Conservation (phyloP, 192 early-diverging fungal genomes). For the Umbelopsis vinacea region DNA sequence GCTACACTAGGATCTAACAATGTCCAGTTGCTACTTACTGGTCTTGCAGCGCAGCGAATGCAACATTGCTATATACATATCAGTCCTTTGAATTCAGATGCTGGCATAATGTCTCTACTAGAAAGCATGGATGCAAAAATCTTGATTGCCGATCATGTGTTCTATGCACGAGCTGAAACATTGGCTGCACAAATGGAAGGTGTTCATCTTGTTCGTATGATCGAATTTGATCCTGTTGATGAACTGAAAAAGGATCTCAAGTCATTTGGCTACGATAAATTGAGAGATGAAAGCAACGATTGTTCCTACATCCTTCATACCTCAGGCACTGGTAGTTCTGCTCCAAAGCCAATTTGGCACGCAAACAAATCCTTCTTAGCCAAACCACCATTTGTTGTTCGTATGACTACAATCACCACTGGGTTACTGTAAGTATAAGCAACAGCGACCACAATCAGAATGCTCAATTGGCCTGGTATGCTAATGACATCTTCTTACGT, state of each 20-base stretch:
- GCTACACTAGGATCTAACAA: constrained; percentile 8
- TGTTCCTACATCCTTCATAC: background rate
- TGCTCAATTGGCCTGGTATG: background rate
- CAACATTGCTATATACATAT: background rate
- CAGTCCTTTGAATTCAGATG: background rate
- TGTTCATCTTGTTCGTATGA: background rate
- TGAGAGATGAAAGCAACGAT: background rate
- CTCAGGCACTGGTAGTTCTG: constrained; percentile 1
- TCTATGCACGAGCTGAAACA: background rate
- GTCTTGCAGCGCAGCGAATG: constrained; percentile 1
- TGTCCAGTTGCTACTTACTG: background rate
- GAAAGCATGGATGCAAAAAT: background rate
- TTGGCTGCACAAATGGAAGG: background rate
- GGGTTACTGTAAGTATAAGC: background rate
- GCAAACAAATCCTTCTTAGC: background rate
- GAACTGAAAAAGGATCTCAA: constrained; percentile 3
- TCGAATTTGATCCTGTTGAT: constrained; percentile 10
- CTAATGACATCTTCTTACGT: background rate
- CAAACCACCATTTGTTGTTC: background rate
- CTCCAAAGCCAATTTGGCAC: constrained; percentile 14
- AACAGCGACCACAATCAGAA: background rate
- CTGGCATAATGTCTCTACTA: background rate
- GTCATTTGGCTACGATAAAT: background rate
- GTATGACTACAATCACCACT: background rate
- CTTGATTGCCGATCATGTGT: background rate